Evolutionary conservation across 495 filamentous ascomycete genomes (phyloP), one percentile per base, ranked within the genome.

Genomic region (Beverwykella pulmonaria): DNA sequence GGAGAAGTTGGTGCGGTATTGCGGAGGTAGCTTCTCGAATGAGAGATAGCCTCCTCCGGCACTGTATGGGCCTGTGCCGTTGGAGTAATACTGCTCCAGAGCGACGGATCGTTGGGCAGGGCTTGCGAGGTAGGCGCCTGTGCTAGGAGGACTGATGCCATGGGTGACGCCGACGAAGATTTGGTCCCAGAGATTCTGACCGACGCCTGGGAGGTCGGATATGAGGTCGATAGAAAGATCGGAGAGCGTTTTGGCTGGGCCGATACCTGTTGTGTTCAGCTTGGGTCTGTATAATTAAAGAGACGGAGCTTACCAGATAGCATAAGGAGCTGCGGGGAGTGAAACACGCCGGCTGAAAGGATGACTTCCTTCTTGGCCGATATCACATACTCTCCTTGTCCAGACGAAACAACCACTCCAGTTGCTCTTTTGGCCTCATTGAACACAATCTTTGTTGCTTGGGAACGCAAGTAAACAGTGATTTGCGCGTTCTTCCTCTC

Each of bases 201-300:
- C 74, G 0, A 90, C 87, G n/a, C 83, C 85, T 0, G 86, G 84
- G 0, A 85, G 77, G 65, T 88, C 80, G 29, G 75, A 63, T 0
- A 88, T 56, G 0, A 87, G 75, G 9, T 78, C 70, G 59, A 90
- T 87, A 19, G 72, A 67, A 57, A 81, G 77, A 8, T 63, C 63
- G 2, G 70, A 14, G 0, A 91, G 79, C 25, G 86, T 79, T 0
- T 65, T 67, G 1, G 63, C 60, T 0, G 85, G 81, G 0, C 88
- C 88, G 56, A 91, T 59, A 29, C 61, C 61, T 54, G 49, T 27
- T 8, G 10, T 34, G 30, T 10, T 46, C 75, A 15, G 88, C 87
- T 36, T n/a, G 15, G 12, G 32, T 62, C 17, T 44, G 15, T 44
- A 44, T 9, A 44, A 2, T 44, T 9, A n/a, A n/a, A 44, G 39